These are phyloP conservation scores for Trametes gibbosa DNA, from an alignment of 768 basidiomycete genomes.

Conservation along the genomic window DNA sequence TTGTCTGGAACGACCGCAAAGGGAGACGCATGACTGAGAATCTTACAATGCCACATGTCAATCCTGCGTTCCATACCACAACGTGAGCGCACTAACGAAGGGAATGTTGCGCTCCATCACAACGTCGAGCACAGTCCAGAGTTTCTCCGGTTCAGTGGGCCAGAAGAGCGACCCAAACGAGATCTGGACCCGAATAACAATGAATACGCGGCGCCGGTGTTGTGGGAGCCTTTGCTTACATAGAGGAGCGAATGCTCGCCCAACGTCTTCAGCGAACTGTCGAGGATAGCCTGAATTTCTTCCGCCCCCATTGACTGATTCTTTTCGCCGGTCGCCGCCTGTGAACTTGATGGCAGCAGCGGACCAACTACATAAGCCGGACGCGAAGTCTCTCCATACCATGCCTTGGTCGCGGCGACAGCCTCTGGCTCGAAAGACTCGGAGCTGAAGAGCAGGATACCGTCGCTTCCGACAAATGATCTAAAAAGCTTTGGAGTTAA, in stretches of 20 bases:
- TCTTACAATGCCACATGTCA: not conserved
- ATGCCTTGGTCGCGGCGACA: conserved; percentile 8
- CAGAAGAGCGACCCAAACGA: conserved; percentile 23
- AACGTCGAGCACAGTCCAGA: conserved; percentile 21
- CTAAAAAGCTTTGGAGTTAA: not conserved
- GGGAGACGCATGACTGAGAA: conserved; percentile 12
- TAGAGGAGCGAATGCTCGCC: conserved; percentile 25
- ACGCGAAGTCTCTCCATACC: conserved; percentile 17
- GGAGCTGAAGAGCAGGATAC: conserved; percentile 15
- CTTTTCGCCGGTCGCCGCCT: conserved; percentile 6
- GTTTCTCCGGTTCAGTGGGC: conserved; percentile 15
- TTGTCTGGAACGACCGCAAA: conserved; percentile 8
- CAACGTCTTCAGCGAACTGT: conserved; percentile 7
- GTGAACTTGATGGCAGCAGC: not conserved
- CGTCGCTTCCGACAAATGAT: conserved; percentile 11
- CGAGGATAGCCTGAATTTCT: conserved; percentile 19
- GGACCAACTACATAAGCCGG: conserved; percentile 19
- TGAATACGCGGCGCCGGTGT: no score
- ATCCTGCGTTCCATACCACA: not conserved
- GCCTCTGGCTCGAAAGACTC: conserved; percentile 20
- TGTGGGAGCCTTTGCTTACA: conserved; percentile 11
- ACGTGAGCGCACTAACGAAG: conserved; percentile 9
- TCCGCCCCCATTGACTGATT: conserved; percentile 5
- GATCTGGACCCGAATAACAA: conserved; percentile 3
- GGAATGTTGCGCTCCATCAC: conserved; percentile 18